Evolutionary conservation across 352 stramenopile genomes (phyloP).

Genomic region (Phytophthora fragariae): DNA sequence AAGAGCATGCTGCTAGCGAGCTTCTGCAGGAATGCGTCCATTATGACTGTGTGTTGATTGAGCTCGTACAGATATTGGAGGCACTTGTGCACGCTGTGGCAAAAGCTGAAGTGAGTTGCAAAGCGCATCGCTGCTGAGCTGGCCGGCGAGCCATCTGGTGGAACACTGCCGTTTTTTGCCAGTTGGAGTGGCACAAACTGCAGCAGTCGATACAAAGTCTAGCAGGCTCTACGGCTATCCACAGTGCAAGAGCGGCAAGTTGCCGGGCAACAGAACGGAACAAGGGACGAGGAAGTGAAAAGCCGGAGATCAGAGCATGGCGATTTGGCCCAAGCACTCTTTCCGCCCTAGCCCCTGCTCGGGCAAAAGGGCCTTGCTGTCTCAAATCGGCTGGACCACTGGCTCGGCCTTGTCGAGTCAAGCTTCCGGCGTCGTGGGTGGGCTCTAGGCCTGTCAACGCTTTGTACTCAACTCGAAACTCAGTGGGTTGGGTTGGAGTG

Average conservation of each 20-base stretch:
- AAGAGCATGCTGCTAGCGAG: slow-evolving; percentile 45
- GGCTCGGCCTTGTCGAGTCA: background rate
- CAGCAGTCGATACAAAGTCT: slow-evolving; percentile 25
- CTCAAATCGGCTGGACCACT: background rate
- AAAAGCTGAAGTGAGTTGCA: slow-evolving; percentile 53
- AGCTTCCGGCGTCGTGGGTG: background rate
- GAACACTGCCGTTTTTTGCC: slow-evolving; percentile 28
- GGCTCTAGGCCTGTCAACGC: too few relatives aligned
- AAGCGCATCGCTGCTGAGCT: background rate
- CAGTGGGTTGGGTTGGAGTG: too few relatives aligned
- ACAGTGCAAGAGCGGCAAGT: slow-evolving; percentile 17
- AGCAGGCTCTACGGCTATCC: slow-evolving; percentile 33
- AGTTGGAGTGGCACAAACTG: slow-evolving; percentile 26
- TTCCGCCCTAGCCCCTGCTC: slow-evolving; percentile 18
- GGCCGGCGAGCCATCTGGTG: slow-evolving; percentile 3
- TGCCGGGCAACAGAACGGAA: slow-evolving; percentile 6
- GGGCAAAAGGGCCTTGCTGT: background rate
- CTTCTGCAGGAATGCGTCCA: slow-evolving; percentile 59
- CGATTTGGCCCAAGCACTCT: background rate
- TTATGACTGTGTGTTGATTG: slow-evolving; percentile 18
- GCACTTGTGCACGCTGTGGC: slow-evolving; percentile 33
- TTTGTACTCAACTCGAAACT: too few relatives aligned
- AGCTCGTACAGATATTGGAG: background rate
- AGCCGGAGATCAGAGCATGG: slow-evolving; percentile 23
- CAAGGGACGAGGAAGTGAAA: slow-evolving; percentile 22